Conservation (phyloP, 345 rosid genomes). For the Cardamine resedifolia region DNA sequence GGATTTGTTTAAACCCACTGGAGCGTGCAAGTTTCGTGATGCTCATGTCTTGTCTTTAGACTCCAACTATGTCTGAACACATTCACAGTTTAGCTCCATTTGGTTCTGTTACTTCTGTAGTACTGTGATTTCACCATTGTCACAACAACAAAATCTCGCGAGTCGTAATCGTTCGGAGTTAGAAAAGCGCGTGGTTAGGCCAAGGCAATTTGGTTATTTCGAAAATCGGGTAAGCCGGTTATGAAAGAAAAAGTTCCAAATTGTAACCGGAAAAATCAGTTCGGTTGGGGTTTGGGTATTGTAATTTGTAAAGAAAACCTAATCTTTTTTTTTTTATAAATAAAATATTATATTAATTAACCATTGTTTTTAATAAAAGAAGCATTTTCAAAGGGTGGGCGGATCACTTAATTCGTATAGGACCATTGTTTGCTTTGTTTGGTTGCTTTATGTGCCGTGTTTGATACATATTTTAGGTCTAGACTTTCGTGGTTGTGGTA, state of each 20-base stretch:
- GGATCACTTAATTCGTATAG: too few species aligned
- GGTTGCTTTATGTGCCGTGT: too few species aligned
- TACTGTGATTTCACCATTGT: neutral
- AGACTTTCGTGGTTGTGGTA: too few species aligned
- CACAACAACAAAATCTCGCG: neutral
- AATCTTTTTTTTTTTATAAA: too few species aligned
- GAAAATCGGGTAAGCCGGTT: neutral
- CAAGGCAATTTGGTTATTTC: neutral
- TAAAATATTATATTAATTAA: too few species aligned
- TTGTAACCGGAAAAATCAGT: neutral
- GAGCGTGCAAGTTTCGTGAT: conserved; percentile 37
- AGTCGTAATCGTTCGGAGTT: neutral
- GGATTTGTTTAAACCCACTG: conserved; percentile 39
- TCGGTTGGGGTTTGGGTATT: neutral
- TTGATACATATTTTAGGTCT: too few species aligned
- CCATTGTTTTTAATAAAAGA: too few species aligned
- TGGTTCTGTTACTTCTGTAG: neutral
- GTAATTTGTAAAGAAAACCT: too few species aligned
- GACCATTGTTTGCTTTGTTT: too few species aligned
- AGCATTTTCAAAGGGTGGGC: too few species aligned
- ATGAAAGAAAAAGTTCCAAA: neutral
- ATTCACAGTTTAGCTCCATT: neutral
- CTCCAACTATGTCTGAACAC: neutral
- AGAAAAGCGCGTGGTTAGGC: neutral
- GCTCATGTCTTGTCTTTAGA: conserved; percentile 34